A percentile compares a stretch with the other conserved stretches of the same genome.
These are phyloP conservation scores for Cajanus cajan DNA, from an alignment of 306 rosid genomes.

Conservation along the genomic window DNA sequence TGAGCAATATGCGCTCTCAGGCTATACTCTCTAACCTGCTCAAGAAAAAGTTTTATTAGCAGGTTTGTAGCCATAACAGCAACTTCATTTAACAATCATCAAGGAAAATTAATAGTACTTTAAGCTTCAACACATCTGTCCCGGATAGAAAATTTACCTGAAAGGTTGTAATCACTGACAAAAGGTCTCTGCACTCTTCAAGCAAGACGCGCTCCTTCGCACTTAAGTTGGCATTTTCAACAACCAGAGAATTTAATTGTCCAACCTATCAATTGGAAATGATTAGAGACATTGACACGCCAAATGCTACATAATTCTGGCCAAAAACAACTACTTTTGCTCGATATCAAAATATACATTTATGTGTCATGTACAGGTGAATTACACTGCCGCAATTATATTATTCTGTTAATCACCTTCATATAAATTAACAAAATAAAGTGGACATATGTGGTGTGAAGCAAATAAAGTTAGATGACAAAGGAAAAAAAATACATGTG, in stretches of 20 bases:
- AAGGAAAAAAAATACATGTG: not conserved
- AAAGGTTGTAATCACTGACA: conserved; percentile 66
- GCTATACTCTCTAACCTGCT: conserved; percentile 82
- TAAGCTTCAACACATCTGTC: not conserved
- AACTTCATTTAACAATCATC: conserved; percentile 20
- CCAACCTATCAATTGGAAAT: conserved; percentile 64
- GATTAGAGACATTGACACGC: conserved; percentile 13
- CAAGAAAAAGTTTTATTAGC: conserved; percentile 22
- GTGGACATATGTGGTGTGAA: not conserved
- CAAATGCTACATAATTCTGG: not conserved
- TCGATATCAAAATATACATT: not conserved
- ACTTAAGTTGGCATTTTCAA: conserved; percentile 61
- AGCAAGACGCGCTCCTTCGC: conserved; percentile 79
- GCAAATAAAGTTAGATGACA: not conserved
- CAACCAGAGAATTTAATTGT: conserved; percentile 58
- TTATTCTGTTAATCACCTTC: not conserved
- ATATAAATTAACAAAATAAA: not conserved
- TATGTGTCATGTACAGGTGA: not conserved
- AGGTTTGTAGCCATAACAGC: not conserved
- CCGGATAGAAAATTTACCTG: conserved; percentile 52
- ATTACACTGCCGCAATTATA: not conserved
- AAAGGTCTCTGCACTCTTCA: conserved; percentile 64
- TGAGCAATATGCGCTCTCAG: conserved; percentile 72
- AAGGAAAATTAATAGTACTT: conserved; percentile 6
- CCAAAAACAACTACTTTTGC: not conserved